These are phyloP conservation scores for Eruca vesicaria DNA, from an alignment of 441 rosid genomes.

Conservation along the genomic window DNA sequence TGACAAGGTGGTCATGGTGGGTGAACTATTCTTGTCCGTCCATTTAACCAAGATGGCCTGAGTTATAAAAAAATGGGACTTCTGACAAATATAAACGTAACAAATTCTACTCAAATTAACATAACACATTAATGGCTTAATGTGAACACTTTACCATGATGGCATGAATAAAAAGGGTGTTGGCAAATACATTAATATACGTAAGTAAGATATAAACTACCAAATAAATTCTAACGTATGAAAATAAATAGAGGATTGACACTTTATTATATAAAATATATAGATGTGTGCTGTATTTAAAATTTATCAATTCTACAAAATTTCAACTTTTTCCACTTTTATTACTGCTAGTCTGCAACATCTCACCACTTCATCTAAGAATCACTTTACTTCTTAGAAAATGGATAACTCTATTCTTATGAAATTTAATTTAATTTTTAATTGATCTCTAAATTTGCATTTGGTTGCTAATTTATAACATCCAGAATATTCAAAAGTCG, in stretches of 20 bases:
- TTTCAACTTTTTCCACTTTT: not conserved
- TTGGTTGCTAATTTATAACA: not conserved
- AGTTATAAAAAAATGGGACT: not conserved
- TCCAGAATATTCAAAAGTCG: not conserved
- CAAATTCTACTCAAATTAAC: not conserved
- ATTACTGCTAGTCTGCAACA: not conserved
- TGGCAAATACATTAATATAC: not conserved
- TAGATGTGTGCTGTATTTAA: not conserved
- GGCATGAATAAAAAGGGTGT: not conserved
- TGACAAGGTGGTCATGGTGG: not conserved
- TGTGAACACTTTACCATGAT: not conserved
- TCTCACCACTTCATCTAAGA: not conserved
- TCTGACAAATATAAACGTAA: not conserved
- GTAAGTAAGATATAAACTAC: not conserved
- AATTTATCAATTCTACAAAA: not conserved
- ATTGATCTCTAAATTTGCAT: not conserved
- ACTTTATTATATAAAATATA: not conserved
- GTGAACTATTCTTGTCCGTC: not conserved
- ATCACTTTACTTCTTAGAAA: not conserved
- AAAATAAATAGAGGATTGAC: not conserved
- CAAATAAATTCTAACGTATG: not conserved
- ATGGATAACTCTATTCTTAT: not conserved
- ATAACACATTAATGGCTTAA: not conserved
- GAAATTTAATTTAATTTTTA: not conserved
- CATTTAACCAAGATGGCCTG: not conserved